A percentile compares a stretch with the other conserved stretches of the same genome.
Evolutionary conservation across 2,329 filamentous ascomycete species (phyloP).

Genomic region (Fusarium veterinarium): DNA sequence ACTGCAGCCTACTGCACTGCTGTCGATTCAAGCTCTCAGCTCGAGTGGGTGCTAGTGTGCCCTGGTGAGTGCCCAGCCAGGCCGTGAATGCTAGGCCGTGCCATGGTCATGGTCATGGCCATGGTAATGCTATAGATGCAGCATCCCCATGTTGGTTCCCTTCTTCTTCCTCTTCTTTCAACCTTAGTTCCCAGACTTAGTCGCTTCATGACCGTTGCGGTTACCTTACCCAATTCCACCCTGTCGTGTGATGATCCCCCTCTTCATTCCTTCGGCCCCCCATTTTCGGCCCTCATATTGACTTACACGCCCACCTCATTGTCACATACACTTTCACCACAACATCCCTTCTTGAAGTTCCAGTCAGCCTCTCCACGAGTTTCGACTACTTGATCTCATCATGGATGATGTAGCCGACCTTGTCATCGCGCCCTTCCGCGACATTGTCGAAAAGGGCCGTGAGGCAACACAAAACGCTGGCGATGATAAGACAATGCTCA

Average conservation of each 20-base stretch:
- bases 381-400: conserved; percentile 7
- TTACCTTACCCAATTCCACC: conserved; percentile 20
- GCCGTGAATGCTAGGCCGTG: conserved; percentile 7
- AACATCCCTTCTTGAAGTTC: background rate
- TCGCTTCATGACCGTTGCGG: background rate
- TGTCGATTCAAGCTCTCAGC: conserved; percentile 27
- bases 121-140: conserved; percentile 7
- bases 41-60: conserved; percentile 25
- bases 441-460: conserved; percentile 64
- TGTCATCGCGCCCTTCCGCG: conserved; percentile 62
- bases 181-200: conserved; percentile 8
- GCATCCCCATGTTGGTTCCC: conserved; percentile 18
- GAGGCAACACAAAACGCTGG: conserved; percentile 60
- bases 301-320: conserved; percentile 43
- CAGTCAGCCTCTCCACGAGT: background rate
- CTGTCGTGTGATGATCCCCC: conserved; percentile 38
- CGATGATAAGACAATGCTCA: conserved; percentile 59
- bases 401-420: conserved; percentile 58
- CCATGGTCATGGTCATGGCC: background rate
- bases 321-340: conserved; percentile 4
- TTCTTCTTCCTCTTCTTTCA: conserved; percentile 11
- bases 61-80: conserved; percentile 30
- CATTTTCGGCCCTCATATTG: conserved; percentile 37
- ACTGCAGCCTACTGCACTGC: conserved; percentile 16
- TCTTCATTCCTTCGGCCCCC: conserved; percentile 17